A percentile compares a stretch with the other conserved stretches of the same genome.
phyloP scores from a whole-genome alignment of 106 monocot species.

The Gastrodia elata region DNA sequence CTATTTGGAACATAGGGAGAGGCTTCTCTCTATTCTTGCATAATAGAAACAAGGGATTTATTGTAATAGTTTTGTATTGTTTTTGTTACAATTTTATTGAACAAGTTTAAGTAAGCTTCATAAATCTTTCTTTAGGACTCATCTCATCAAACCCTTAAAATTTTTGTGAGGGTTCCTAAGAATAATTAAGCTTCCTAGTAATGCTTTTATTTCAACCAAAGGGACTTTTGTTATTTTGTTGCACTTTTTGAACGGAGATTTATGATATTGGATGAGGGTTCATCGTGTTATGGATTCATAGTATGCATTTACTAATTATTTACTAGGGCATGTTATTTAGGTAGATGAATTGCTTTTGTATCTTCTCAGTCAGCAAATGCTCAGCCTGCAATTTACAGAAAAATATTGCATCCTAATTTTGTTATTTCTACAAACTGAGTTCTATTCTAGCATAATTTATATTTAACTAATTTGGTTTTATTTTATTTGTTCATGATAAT shows the following conservation, averaged over 20 bases:
- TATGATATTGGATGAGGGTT: background rate
- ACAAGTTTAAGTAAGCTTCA: background rate
- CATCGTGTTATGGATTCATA: background rate
- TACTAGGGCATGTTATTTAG: background rate
- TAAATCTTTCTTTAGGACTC: background rate
- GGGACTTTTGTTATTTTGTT: background rate
- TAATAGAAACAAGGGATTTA: no score
- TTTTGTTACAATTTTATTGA: background rate
- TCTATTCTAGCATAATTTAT: background rate
- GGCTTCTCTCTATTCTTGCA: no score
- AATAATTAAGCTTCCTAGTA: background rate
- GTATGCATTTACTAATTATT: background rate
- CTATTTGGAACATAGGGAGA: no score
- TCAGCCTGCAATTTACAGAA: background rate
- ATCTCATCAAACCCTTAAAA: background rate
- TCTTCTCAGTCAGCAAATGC: background rate
- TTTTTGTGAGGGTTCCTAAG: background rate
- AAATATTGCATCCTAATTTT: background rate
- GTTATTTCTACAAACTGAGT: background rate
- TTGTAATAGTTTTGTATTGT: no score
- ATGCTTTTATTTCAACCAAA: background rate
- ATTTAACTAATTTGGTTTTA: background rate
- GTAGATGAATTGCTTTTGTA: background rate
- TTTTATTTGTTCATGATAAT: slow-evolving; percentile 5
- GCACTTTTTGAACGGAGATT: background rate